These are phyloP conservation scores for Laetiporus sulphureus DNA, from an alignment of 1,284 basidiomycete species.

Conservation along the genomic window DNA sequence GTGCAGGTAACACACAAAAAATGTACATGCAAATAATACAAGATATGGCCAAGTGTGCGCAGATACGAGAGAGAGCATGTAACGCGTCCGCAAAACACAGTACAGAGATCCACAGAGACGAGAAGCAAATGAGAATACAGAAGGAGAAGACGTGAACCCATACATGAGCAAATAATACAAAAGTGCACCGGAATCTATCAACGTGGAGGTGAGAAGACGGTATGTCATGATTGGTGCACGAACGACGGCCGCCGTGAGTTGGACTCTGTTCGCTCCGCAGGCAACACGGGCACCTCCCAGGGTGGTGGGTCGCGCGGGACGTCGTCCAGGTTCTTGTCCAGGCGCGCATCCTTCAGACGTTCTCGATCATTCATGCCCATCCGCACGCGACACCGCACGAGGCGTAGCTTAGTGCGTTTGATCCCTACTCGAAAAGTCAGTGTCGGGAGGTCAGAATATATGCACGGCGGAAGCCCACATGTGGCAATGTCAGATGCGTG, in stretches of 20 bases:
- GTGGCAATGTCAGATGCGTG: neutral
- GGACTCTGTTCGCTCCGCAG: too few relatives aligned
- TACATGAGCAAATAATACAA: too few relatives aligned
- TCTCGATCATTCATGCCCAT: conserved; percentile 69
- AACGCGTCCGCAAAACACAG: neutral
- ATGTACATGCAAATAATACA: too few relatives aligned
- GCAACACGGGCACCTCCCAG: conserved; percentile 43
- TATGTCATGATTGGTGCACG: too few relatives aligned
- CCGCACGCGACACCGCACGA: conserved; percentile 61
- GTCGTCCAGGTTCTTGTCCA: conserved; percentile 69
- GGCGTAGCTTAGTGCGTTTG: conserved; percentile 73
- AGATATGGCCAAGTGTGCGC: neutral
- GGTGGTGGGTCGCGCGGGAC: conserved; percentile 65
- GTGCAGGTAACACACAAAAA: too few relatives aligned
- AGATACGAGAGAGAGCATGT: neutral
- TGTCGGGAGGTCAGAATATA: neutral
- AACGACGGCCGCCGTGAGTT: too few relatives aligned
- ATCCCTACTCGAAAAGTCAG: conserved; percentile 48
- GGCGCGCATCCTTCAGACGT: conserved; percentile 60
- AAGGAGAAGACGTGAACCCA: too few relatives aligned
- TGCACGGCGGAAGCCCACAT: neutral
- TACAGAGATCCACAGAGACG: neutral
- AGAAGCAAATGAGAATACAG: too few relatives aligned
- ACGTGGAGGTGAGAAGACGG: too few relatives aligned
- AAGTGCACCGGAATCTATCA: too few relatives aligned